Base-by-base conservation (phyloP, 345 rosid genomes). In the Durio zibethinus region DNA sequence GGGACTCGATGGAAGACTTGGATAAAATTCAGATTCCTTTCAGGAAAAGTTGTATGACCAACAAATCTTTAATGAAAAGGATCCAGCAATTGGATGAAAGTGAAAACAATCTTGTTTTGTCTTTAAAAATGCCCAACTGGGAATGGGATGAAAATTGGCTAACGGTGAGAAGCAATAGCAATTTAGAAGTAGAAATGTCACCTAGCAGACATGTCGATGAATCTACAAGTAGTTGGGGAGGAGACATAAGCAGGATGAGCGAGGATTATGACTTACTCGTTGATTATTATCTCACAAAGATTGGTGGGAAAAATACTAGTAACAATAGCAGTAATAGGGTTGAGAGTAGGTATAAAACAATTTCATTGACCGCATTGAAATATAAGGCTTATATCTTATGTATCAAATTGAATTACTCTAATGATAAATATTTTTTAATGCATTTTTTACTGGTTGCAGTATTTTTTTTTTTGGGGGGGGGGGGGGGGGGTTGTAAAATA, bases 121-220 rank as follows among this genome's bases (percentile, higher is more conserved):
- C 54, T 21, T 56, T 25, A 45, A 38, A 20, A 9, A 31, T 62
- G 53, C 78, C 71, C 23, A 69, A 48, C 23, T 86, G 88, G 94
- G 68, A 65, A 36, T 72, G 52, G 73, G 88, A 86, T 73, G 88
- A 82, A 52, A 75, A 40, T 42, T 90, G 92, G 94, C 21, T 79
- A 33, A 83, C 88, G 0, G 89, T 90, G 21, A 84, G 94, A 80
- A 74, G 83, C 78, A 78, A 73, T 35, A 60, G 50, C 75, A 3
- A 4, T 38, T 36, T 48, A 38, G 81, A 77, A 62, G 47, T 18
- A 48, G 62, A 57, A 54, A 69, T 10, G 23, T 0, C 11, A 14
- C n/a, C 47, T 1, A 48, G 63, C 1, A 40, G 38, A 31, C 45
- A 10, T 50, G 77, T 10, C 11, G 56, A 70, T 36, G 67, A 42